Percentiles rank a stretch among this genome's conserved stretches.
These are phyloP conservation scores for Nepenthes gracilis DNA, from an alignment of 148 eudicot genomes.

Conservation along the genomic window DNA sequence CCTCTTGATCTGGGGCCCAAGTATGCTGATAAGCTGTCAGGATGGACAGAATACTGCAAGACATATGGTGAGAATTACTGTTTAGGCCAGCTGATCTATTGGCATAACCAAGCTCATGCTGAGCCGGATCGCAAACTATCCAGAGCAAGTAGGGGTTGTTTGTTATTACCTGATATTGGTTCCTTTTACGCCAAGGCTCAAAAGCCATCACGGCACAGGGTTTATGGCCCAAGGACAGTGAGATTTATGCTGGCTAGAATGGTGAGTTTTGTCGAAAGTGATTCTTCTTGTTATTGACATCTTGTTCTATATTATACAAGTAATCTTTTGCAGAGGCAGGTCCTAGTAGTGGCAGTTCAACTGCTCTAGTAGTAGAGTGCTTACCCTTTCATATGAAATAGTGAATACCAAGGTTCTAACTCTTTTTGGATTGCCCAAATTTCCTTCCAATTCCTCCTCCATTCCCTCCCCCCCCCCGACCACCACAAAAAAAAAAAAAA, in stretches of 20 bases:
- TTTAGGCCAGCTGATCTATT: conserved; percentile 83
- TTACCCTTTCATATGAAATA: no score
- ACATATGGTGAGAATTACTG: conserved; percentile 87
- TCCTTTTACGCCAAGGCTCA: conserved; percentile 86
- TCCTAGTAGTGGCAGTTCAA: neutral
- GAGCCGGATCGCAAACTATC: conserved; percentile 70
- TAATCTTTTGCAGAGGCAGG: neutral
- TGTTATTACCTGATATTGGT: conserved; percentile 71
- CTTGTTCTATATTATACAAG: neutral
- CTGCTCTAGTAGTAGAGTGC: no score
- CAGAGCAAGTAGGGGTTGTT: conserved; percentile 76
- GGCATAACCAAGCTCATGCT: conserved; percentile 72
- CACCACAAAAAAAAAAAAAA: neutral
- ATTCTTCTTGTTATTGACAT: neutral
- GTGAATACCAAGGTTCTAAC: no score
- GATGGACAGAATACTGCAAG: conserved; percentile 72
- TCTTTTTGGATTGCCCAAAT: neutral
- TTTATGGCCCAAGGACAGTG: conserved; percentile 73
- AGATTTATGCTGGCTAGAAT: conserved; percentile 72
- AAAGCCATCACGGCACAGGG: conserved; percentile 59
- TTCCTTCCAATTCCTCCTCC: neutral
- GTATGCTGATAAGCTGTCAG: conserved; percentile 62
- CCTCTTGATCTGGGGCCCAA: conserved; percentile 98
- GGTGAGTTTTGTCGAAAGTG: conserved; percentile 34
- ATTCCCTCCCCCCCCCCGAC: no score